Evolutionary conservation across 2,329 filamentous ascomycete species (phyloP), one percentile per base, ranked within the genome.

Genomic region (Chaetomiaceae sp.): DNA sequence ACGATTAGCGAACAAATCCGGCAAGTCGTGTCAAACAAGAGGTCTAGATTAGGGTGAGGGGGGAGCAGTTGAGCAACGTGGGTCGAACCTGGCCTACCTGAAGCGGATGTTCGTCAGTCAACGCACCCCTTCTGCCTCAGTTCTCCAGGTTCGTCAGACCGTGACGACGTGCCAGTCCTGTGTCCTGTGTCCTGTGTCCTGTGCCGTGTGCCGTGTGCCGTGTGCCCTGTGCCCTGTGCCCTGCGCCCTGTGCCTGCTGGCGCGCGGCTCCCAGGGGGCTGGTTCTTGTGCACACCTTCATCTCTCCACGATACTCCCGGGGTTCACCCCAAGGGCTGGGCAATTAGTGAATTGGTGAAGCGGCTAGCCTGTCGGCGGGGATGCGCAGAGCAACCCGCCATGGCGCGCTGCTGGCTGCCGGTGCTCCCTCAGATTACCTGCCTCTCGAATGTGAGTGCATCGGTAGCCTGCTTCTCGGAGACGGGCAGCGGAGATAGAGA

Each of bases 1-100:
- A 49, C 50, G 53, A 51, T 65, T 62, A 65, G 62, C 62, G 56
- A 62, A 58, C 56, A 47, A 50, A 60, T 57, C 39, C 52, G 57
- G 60, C 56, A 58, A 46, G 34, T 37, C 32, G 38, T 49, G 53
- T 57, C 47, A 35, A 48, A 51, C 48, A 54, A 43, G 11, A 40
- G 43, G 49, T n/a, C 51, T 53, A 37, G 42, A 52, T 51, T 41
- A 19, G 49, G 52, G 42, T 34, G 35, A 33, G 36, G 29, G 19
- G 36, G 11, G 7, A 27, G 39, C 37, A 14, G 34, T 56, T 56
- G 55, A 51, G 53, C 50, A 54, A 57, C 56, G 29, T 55, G 38
- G 36, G 34, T 32, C 37, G 44, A 50, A 47, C 50, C 38, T 48
- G 39, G 41, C 37, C 30, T 46, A 34, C 45, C 47, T 46, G 33